Conservation (phyloP, 2,329 filamentous ascomycete species). For the Talaromyces funiculosus region DNA sequence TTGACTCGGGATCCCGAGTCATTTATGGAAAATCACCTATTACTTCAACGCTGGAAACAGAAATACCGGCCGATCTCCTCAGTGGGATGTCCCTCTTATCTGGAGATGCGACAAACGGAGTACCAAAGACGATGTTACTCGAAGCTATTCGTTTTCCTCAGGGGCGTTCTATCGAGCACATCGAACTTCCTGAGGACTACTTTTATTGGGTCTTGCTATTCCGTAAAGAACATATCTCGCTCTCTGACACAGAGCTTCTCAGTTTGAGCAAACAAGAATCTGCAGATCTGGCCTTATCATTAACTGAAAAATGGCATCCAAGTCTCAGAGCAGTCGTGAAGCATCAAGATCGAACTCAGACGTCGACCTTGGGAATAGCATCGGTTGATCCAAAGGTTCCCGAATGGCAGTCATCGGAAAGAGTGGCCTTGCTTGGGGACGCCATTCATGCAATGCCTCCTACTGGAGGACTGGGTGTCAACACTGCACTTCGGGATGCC, state of each 20-base stretch:
- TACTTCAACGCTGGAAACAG: conserved; percentile 12
- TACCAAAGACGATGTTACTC: conserved; percentile 17
- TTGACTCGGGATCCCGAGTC: conserved; percentile 36
- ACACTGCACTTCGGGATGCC: conserved; percentile 41
- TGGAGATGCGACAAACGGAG: conserved; percentile 10
- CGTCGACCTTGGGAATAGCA: conserved; percentile 29
- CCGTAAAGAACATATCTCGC: conserved; percentile 10
- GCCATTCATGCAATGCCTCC: conserved; percentile 45
- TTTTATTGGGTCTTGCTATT: conserved; percentile 23
- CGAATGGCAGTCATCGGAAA: conserved; percentile 25
- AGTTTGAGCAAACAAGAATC: conserved; percentile 15
- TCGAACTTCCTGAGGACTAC: conserved; percentile 20
- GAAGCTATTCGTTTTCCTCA: conserved; percentile 20
- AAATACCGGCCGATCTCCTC: conserved; percentile 11
- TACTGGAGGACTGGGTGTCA: conserved; percentile 43
- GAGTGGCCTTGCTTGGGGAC: conserved; percentile 42
- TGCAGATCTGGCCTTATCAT: conserved; percentile 14
- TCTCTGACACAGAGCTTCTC: conserved; percentile 15
- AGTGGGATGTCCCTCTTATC: conserved; percentile 17
- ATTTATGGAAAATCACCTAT: conserved; percentile 39
- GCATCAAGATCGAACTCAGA: conserved; percentile 24
- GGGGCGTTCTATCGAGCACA: conserved; percentile 10
- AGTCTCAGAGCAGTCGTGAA: conserved; percentile 22
- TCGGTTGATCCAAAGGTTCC: conserved; percentile 29
- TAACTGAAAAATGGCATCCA: conserved; percentile 24